Evolutionary conservation across 2,329 filamentous ascomycete species (phyloP), one percentile per base, ranked within the genome.

Genomic region (Trichoderma gracile): DNA sequence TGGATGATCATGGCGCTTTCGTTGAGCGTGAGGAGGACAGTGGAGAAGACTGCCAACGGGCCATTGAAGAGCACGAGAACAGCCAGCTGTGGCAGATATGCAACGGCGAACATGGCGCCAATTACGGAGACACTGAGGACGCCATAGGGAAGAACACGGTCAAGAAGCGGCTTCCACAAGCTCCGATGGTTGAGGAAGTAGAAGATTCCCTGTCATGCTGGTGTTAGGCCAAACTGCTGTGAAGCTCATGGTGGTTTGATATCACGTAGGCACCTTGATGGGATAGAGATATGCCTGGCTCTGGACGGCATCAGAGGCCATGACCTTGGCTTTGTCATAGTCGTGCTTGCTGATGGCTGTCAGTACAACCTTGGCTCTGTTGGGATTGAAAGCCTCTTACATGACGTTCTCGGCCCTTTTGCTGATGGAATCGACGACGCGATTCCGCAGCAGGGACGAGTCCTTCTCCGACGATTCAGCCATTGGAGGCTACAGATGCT

Each of bases 231-330:
- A 3, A 14, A 19, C 9, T n/a, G 15, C 40, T 3, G 52, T 40
- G 23, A 53, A 43, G 25, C 10, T 38, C 38, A 14, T 9, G 30
- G 6, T 19, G n/a, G 58, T 25, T 59, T 17, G 45, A 42, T 43
- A 17, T 21, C 33, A 38, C 10, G 33, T 38, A 38, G 33, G 43
- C 73, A 84, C 82, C 80, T 84, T 93, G 77, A 97, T 82, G 27
- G 94, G 94, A 77, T 97, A 97, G 68, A 96, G 77, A 74, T 95
- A 97, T 25, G 93, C 86, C 56, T 87, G 86, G 68, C 92, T 96
- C 70, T 82, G 86, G 58, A 88, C 85, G 38, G 92, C 91, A 71
- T 92, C 86, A 46, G 82, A 78, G 47, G 91, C 82, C 43, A 93
- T 80, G 17, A 77, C 77, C 69, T 81, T 86, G 63, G 90, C 84